Evolutionary conservation across 2,329 filamentous ascomycete genomes (phyloP), one percentile per base, ranked within the genome.

Genomic region (Venturia asperata): DNA sequence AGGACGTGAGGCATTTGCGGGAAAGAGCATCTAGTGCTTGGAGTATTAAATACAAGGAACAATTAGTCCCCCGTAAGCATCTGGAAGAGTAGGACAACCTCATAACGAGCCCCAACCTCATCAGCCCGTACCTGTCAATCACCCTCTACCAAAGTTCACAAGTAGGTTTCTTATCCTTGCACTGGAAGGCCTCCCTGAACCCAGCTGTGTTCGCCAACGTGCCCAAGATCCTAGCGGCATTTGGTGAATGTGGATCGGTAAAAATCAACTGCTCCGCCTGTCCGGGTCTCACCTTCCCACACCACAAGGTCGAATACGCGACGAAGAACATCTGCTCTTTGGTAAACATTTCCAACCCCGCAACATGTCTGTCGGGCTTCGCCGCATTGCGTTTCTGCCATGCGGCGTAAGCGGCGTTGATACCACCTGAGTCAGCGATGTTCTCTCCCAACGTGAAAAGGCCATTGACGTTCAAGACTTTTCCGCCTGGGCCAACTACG

Each of bases 301-400:
- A 91, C 86, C 86, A 90, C 75, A 80, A 82, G 68, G 84, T 87
- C 5, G 78, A 81, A 71, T 84, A 90, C 1, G 81, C 81, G 41
- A 90, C 78, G 70, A 89, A 90, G 76, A 90, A 90, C 6, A 90
- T 74, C 73, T 90, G 86, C 67, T 89, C 86, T 67, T 87, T 84
- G 0, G 82, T 83, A 67, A 89, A 89, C 21, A 13, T 27, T 5
- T 84, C 64, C 49, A 90, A 72, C 0, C 87, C 87, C 1, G 67
- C 64, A 19, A 69, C 39, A 5, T 61, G 45, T 41, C 37, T 19
- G 27, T 64, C 52, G 3, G 79, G 71, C 66, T 82, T 82, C 0
- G 82, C 78, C n/a, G 78, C 79, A 45, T 80, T 75, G 1, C 77
- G 73, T 41, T 84, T 61, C 72, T 85, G 82, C 87, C 87, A 91